A percentile compares a stretch with the other conserved stretches of the same genome.
These are phyloP conservation scores for Musa balbisiana DNA, from an alignment of 202 grass and related monocot genomes.

Conservation along the genomic window DNA sequence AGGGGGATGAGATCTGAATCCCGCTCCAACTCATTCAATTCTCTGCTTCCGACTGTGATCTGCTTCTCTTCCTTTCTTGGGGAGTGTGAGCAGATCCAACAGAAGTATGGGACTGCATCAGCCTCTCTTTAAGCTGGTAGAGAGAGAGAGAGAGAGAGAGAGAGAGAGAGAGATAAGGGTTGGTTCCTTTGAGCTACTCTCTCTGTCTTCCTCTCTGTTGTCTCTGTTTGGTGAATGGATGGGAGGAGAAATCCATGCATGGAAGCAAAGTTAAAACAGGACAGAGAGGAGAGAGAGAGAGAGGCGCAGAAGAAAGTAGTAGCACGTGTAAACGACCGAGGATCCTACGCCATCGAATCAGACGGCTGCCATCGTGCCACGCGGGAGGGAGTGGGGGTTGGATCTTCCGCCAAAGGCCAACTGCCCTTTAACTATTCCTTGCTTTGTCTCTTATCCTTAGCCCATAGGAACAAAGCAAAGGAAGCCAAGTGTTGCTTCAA, in stretches of 20 bases:
- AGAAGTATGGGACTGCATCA: neutral
- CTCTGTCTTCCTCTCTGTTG: conserved; percentile 10
- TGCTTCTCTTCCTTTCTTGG: conserved; percentile 12
- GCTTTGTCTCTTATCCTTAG: no score
- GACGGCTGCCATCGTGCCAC: neutral
- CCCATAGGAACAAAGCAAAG: no score
- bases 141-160: no score
- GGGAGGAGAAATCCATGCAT: conserved; percentile 18
- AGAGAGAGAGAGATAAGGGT: neutral
- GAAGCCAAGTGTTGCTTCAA: no score
- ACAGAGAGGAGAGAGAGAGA: neutral
- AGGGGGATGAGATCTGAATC: neutral
- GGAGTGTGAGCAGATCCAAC: neutral
- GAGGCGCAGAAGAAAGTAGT: neutral
- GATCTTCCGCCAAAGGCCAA: no score
- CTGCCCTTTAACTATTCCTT: no score
- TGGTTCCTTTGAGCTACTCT: neutral
- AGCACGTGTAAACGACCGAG: neutral
- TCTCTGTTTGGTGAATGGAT: neutral
- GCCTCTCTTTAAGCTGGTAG: no score
- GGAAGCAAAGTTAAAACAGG: conserved; percentile 4
- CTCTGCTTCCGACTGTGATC: conserved; percentile 2
- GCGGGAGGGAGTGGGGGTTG: no score
- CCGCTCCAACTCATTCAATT: neutral
- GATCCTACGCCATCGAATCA: neutral